Base-by-base conservation (phyloP, 2,329 filamentous ascomycete species). In the Ilyonectria destructans region DNA sequence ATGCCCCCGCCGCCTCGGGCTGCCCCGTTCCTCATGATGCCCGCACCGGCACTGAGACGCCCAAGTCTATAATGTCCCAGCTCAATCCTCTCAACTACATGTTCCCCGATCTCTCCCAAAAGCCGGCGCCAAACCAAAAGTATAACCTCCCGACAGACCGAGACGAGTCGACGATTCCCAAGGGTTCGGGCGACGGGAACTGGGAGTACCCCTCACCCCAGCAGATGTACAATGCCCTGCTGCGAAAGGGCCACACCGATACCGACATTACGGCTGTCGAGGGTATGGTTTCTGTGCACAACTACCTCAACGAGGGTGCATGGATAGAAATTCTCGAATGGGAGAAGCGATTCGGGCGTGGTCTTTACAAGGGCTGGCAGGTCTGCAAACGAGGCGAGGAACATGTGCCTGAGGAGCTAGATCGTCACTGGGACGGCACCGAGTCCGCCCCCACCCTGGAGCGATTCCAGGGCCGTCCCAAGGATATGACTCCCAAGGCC, bases 171-270 rank as follows among this genome's bases (percentile, higher is more conserved):
- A 95, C 95, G 1, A 99, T 99, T 74, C 96, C 96, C n/a, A 93
- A 93, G 74, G 94, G 93, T 76, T 90, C 92, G 67, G 88, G 90
- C 55, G 87, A 91, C 59, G 89, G 91, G 54, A 97, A 93, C 77
- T 99, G 96, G 96, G 96, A 98, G 82, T 99, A 99, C 79, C 96
- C 96, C 0, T 98, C 95, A 0, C 96, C 96, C 0, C 96, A 99
- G 84, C 96, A 99, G 82, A 99, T 99, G 96, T 99, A 98, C 87
- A 98, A 99, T 78, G 96, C 96, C 8, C 92, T 99, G 83, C 85
- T 98, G 69, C 92, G 96, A 71, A 99, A 99, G 83, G 96, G 96
- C 66, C 96, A 98, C 82, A 95, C 93, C 1, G 95, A 98, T 80
- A 98, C 96, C 0, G 95, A 97, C 63, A 89, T 94, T 62, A 96